phyloP scores from a whole-genome alignment of 176 grass and related monocot species.

The Phyllostachys edulis region DNA sequence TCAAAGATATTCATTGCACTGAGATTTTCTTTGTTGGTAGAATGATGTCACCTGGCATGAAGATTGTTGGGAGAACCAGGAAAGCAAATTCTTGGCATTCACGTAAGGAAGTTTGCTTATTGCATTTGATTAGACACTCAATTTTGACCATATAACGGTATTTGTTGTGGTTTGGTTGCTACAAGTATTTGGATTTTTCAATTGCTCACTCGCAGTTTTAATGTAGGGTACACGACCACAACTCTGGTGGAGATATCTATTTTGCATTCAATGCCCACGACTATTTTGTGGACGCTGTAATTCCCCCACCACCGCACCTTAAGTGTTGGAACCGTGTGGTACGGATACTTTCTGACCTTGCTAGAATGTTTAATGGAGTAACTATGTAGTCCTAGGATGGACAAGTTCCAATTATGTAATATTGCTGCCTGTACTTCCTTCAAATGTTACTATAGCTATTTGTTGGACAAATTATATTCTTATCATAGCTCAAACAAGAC shows the following conservation, averaged over 20 bases:
- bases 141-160: slow-evolving; percentile 20
- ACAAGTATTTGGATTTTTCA: not conserved
- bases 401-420: not conserved
- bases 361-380: not conserved
- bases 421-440: not conserved
- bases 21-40: slow-evolving; percentile 49
- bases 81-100: slow-evolving; percentile 97
- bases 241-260: slow-evolving; percentile 69
- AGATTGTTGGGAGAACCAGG: slow-evolving; percentile 69
- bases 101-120: slow-evolving; percentile 62
- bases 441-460: not conserved
- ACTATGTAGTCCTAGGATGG: not conserved
- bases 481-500: not conserved
- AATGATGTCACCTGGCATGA: slow-evolving; percentile 97
- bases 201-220: slow-evolving; percentile 26
- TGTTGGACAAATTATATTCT: not conserved
- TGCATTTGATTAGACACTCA: not conserved
- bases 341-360: slow-evolving; percentile 35
- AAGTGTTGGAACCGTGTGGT: slow-evolving; percentile 87
- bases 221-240: slow-evolving; percentile 73
- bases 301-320: slow-evolving; percentile 64
- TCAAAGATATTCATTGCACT: slow-evolving; percentile 12
- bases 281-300: slow-evolving; percentile 60
- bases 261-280: slow-evolving; percentile 94
- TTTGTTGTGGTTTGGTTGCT: slow-evolving; percentile 1